Evolutionary conservation across 495 filamentous ascomycete genomes (phyloP), one percentile per base, ranked within the genome.

Genomic region (Trichocladium antarcticum): DNA sequence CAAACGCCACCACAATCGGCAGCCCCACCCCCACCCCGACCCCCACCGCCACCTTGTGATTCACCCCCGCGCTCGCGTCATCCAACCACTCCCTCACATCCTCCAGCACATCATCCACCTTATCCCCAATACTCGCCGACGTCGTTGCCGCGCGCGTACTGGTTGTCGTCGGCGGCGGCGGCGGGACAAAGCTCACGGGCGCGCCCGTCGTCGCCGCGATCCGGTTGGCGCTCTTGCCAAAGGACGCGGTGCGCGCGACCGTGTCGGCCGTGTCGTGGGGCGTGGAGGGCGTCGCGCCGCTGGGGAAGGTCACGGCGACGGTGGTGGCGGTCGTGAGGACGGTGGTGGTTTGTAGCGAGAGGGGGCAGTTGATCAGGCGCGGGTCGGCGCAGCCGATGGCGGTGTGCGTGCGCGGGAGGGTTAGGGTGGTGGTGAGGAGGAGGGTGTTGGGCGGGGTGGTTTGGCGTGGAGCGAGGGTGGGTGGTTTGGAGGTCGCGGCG

Each of bases 301-400:
- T 64, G 16, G 67, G 55, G 1, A 75, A 63, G 8, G 67, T 51
- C 2, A 66, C 65, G 9, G 69, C 47, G 12, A 57, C 48, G 0
- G 70, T 70, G 11, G 58, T 50, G 2, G 56, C 59, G 1, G 59
- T 61, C 10, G 58, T 63, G 2, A 58, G 51, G 9, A 57, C 64
- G 0, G 58, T 57, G 2, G 71, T 72, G 11, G 56, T 64, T 42
- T 74, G 74, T 15, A 68, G 57, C 4, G 68, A 69, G 11, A 43
- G 62, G 0, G 75, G 74, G 48, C 75, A 78, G 54, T 70, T 67
- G 43, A 70, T 45, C 10, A 73, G 35, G 14, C 68, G 69, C 0
- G 65, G 54, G 11, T 63, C 64, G 7, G 61, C 24, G 48, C 73
- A 77, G 15, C 44, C 51, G 16, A 61, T 50, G 21, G 60, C 73